Evolutionary conservation across 306 rosid species (phyloP), one percentile per base, ranked within the genome.

Genomic region (Ormosia emarginata): DNA sequence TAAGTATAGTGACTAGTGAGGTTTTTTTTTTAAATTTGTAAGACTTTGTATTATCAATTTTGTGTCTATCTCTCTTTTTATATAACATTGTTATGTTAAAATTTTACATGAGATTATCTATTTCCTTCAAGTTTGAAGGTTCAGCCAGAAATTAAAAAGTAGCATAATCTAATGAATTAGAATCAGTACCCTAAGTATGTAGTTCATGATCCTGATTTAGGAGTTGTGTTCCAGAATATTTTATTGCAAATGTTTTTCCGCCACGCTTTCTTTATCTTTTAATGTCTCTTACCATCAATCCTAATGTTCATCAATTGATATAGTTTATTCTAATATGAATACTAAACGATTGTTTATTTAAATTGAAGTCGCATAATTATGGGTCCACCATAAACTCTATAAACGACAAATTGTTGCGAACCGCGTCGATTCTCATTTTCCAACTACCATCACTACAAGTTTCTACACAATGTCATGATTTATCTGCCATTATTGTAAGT

Each of bases 271-370:
- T 41, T 40, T 41, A 4, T 39, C 24, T 12, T 74, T 40, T 57
- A 7, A 59, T 75, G 24, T 41, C 3, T 30, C 36, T 3, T 63
- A 63, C 24, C 63, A 63, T 77, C 64, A 49, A 3, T 77, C 81
- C 65, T 77, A 77, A 18, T 65, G 74, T 77, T 65, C 81, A 77
- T 65, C 74, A 17, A 59, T 47, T 34, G 18, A 9, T 58, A 36
- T 63, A 61, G 34, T 47, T 63, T 77, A 77, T 63, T 63, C 24
- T 11, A 47, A 63, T 62, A 61, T 75, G 10, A 36, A 15, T 0
- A 32, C 12, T 77, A 64, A 65, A 58, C 34, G 4, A n/a, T 7
- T 3, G 4, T 43, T 12, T 24, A 29, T 75, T 39, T 8, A 8
- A 64, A 49, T 49, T 6, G 6, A 77, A 49, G 24, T 67, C 52